Base-by-base conservation (phyloP, 345 rosid genomes). In the Rhizophora mangle region DNA sequence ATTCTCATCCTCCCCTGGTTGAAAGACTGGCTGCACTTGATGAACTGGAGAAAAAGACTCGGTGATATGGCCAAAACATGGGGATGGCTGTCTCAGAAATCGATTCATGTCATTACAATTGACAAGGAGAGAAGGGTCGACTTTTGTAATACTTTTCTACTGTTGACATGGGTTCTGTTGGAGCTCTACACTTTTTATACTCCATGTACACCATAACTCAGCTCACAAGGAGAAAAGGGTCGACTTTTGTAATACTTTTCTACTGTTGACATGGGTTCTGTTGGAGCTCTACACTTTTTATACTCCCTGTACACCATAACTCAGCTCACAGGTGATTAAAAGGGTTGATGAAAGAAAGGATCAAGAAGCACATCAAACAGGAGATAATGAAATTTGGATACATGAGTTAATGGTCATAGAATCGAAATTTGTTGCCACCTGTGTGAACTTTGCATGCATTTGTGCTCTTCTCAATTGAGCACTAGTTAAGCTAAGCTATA, bases 1-100 rank as follows among this genome's bases (percentile, higher is more conserved):
- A 96, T 75, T 96, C 99, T 64, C 99, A 90, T 68, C 98, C 98
- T 70, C 96, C 97, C 6, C 89, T 90, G 19, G 99, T 90, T 0
- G 99, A 96, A 82, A 85, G 99, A 76, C 79, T 96, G 83, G 84
- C 88, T 16, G 96, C 94, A 24, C 75, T 96, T 8, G 98, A 89
- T 69, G 84, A 79, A 77, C 59, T 82, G 2, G 98, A 83, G 63
- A 90, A 92, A 69, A 95, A 95, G 87, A 79, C 70, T 29, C 87
- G 89, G 60, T 95, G 80, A 92, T 55, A 55, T 22, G 59, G 24
- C 27, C 11, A 55, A 55, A 22, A n/a, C 30, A 22, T 11, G 11
- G 26, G 22, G 22, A 11, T 11, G 18, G 27, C 16, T 22, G 10
- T 29, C 59, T 55, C 27, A 21, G 27, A 26, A 22, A 4, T 22